phyloP scores from a whole-genome alignment of 1,284 basidiomycete genomes.

The Abortiporus biennis region DNA sequence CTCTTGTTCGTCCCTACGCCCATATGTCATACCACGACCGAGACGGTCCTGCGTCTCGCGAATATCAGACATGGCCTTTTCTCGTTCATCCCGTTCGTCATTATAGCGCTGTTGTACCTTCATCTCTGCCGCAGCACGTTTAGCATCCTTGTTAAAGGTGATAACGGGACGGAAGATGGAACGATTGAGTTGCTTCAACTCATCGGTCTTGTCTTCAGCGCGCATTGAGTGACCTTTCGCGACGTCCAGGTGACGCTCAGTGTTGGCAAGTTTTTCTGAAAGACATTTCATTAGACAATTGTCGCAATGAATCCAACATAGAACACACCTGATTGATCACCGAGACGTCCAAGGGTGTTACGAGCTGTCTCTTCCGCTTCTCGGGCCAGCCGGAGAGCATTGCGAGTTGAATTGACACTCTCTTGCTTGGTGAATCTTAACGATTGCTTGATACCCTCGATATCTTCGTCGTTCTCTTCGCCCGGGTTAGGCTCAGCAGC shows the following conservation, averaged over 20 bases:
- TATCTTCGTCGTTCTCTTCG: slow-evolving; percentile 91
- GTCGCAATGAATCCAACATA: slow-evolving; percentile 10
- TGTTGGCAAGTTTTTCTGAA: slow-evolving; percentile 86
- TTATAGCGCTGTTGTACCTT: slow-evolving; percentile 86
- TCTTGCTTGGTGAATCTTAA: slow-evolving; percentile 92
- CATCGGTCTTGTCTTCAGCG: slow-evolving; percentile 91
- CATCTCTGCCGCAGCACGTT: slow-evolving; percentile 87
- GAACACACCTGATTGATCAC: slow-evolving; percentile 90
- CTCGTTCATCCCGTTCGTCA: slow-evolving; percentile 82
- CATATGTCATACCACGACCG: slow-evolving; percentile 67
- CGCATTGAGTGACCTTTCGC: slow-evolving; percentile 86
- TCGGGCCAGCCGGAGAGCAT: slow-evolving; percentile 87
- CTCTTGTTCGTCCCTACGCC: slow-evolving; percentile 41
- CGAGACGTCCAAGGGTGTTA: slow-evolving; percentile 81
- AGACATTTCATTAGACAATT: slow-evolving; percentile 8
- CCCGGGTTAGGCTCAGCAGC: slow-evolving; percentile 44
- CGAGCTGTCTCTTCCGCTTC: slow-evolving; percentile 96
- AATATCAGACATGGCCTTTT: slow-evolving; percentile 82
- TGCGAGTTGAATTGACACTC: slow-evolving; percentile 84
- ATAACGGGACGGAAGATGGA: slow-evolving; percentile 94
- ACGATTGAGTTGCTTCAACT: slow-evolving; percentile 90
- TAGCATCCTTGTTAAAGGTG: slow-evolving; percentile 87
- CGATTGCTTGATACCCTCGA: slow-evolving; percentile 95
- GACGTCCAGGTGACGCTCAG: slow-evolving; percentile 93
- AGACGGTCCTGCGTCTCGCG: slow-evolving; percentile 85